Conservation (phyloP, 805 yeast species). For the Wickerhamomyces rabaulensis region DNA sequence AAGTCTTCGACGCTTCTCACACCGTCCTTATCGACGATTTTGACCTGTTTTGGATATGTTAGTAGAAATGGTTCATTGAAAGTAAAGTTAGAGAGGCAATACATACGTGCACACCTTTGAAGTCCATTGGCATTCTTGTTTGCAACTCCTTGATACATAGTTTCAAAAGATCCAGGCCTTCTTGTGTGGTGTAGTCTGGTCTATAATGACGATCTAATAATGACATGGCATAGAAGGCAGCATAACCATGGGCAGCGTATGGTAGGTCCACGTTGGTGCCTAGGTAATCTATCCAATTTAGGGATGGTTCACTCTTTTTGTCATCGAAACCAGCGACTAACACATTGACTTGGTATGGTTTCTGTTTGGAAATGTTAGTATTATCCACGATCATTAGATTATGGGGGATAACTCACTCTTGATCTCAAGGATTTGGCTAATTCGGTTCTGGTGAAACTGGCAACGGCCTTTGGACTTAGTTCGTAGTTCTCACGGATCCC, state of each 20-base stretch:
- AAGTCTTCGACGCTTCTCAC: slow-evolving; percentile 34
- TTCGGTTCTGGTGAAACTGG: slow-evolving; percentile 82
- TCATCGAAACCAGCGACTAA: slow-evolving; percentile 79
- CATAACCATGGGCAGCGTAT: slow-evolving; percentile 97
- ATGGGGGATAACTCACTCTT: slow-evolving; percentile 41
- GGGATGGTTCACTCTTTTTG: slow-evolving; percentile 51
- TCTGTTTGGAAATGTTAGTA: slow-evolving; percentile 27
- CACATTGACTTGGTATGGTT: slow-evolving; percentile 93
- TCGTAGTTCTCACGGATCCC: slow-evolving; percentile 81
- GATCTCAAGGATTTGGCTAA: slow-evolving; percentile 86
- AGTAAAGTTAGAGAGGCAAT: too few relatives aligned
- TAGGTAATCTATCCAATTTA: slow-evolving; percentile 89
- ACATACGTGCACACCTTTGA: slow-evolving; percentile 68
- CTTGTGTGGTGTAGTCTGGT: slow-evolving; percentile 66
- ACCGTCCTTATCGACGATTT: slow-evolving; percentile 62
- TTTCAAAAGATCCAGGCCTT: slow-evolving; percentile 71
- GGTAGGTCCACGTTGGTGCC: slow-evolving; percentile 91
- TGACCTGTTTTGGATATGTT: slow-evolving; percentile 34
- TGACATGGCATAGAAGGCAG: slow-evolving; percentile 92
- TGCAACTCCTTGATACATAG: slow-evolving; percentile 74
- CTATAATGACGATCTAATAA: slow-evolving; percentile 86
- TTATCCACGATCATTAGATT: background rate
- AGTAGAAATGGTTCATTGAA: slow-evolving; percentile 2
- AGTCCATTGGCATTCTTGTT: slow-evolving; percentile 87
- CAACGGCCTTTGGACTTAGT: slow-evolving; percentile 78